phyloP scores from a whole-genome alignment of 83 land plant genomes.

The Isoetes engelmannii region DNA sequence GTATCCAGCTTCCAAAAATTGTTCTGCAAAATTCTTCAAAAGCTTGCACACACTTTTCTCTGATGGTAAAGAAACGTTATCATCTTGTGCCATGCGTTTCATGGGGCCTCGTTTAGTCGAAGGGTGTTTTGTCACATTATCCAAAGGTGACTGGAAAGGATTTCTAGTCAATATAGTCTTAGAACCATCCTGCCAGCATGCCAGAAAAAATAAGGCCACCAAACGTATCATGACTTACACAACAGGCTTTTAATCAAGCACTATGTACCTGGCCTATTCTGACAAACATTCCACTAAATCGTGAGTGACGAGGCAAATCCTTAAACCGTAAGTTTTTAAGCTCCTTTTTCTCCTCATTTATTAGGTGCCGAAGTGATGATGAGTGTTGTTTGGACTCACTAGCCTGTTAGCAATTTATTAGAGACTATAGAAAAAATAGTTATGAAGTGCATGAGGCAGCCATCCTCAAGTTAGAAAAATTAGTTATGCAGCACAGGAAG shows the following conservation, averaged over 20 bases:
- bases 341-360: constrained; percentile 62
- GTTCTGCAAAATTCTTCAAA: constrained; percentile 55
- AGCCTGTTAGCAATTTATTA: not conserved
- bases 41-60: constrained; percentile 39
- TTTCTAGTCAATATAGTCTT: constrained; percentile 56
- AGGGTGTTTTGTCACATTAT: constrained; percentile 35
- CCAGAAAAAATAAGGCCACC: not conserved
- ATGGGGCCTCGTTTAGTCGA: constrained; percentile 48
- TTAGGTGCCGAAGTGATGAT: constrained; percentile 44
- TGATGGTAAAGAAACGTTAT: constrained; percentile 25
- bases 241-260: not conserved
- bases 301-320: constrained; percentile 49
- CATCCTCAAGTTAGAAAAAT: too few relatives aligned
- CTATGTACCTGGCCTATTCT: constrained; percentile 49
- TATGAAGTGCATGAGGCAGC: too few relatives aligned
- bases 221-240: not conserved
- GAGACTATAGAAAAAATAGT: too few relatives aligned
- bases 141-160: constrained; percentile 47
- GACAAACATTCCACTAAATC: constrained; percentile 75
- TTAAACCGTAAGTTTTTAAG: constrained; percentile 36
- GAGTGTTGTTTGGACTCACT: constrained; percentile 9
- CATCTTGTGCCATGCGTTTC: constrained; percentile 57
- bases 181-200: constrained; percentile 71
- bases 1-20: constrained; percentile 70
- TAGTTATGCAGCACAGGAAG: too few relatives aligned